A percentile compares a stretch with the other conserved stretches of the same genome.
Evolutionary conservation across 257 asterid genomes (phyloP).

Genomic region (Salvia rosmarinus): DNA sequence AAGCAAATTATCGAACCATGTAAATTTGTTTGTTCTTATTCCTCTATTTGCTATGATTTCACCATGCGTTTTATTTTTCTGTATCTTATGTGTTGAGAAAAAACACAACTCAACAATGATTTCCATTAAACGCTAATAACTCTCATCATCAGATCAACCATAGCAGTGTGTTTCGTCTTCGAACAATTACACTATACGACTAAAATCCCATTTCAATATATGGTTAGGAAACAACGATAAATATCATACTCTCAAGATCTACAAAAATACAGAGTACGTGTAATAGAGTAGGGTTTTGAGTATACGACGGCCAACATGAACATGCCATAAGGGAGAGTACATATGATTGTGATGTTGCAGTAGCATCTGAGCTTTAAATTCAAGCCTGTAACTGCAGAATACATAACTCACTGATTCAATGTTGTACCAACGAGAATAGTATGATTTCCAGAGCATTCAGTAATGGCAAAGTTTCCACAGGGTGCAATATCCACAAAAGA

Average conservation of each 20-base stretch:
- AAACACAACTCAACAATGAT: no score
- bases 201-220: not conserved
- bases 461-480: not conserved
- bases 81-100: no score
- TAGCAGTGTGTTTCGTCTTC: not conserved
- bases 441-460: not conserved
- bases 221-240: not conserved
- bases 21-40: no score
- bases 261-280: not conserved
- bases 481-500: not conserved
- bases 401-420: slow-evolving; percentile 21
- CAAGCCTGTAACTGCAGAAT: not conserved
- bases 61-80: no score
- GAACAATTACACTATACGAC: not conserved
- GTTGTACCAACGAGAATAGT: not conserved
- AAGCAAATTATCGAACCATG: no score
- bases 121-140: no score
- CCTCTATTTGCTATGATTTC: no score
- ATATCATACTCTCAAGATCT: not conserved
- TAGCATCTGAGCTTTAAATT: slow-evolving; percentile 11
- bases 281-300: not conserved
- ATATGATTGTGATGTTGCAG: slow-evolving; percentile 13
- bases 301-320: not conserved
- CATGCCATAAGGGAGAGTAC: not conserved
- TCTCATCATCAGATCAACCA: not conserved